Conservation (phyloP, 768 basidiomycete genomes). For the Leucocoprinus sp. region DNA sequence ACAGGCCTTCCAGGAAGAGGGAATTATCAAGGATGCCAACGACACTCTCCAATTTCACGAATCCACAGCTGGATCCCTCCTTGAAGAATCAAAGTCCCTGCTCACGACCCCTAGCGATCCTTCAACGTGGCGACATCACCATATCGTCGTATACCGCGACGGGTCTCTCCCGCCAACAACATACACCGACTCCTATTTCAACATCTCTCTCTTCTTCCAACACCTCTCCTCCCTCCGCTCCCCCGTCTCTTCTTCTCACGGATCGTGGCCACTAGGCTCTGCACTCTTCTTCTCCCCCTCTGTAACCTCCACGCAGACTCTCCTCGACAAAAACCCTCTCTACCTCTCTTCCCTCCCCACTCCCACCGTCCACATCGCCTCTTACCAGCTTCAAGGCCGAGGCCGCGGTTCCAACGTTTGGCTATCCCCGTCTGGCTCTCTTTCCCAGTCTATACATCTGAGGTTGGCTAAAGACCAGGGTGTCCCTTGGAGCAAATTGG, state of each 20-base stretch:
- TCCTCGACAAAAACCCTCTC: constrained; percentile 81
- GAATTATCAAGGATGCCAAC: constrained; percentile 50
- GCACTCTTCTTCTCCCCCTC: constrained; percentile 79
- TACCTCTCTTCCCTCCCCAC: constrained; percentile 62
- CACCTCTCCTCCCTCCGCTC: constrained; percentile 31
- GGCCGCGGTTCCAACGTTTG: constrained; percentile 87
- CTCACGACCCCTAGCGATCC: constrained; percentile 18
- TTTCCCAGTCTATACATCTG: constrained; percentile 74
- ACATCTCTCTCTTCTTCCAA: constrained; percentile 51
- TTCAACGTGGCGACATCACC: constrained; percentile 37
- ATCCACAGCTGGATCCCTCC: constrained; percentile 24
- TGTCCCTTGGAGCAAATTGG: constrained; percentile 40
- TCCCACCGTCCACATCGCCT: constrained; percentile 77
- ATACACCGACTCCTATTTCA: constrained; percentile 63
- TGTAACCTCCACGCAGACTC: constrained; percentile 90
- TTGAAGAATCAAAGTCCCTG: constrained; percentile 15
- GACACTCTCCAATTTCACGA: constrained; percentile 64
- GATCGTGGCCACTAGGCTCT: constrained; percentile 60
- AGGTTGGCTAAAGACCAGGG: constrained; percentile 38
- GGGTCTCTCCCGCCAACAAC: constrained; percentile 39
- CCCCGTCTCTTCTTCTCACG: constrained; percentile 19
- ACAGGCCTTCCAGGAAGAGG: constrained; percentile 21
- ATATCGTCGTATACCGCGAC: constrained; percentile 44
- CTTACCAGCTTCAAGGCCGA: constrained; percentile 79
- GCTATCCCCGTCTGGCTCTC: constrained; percentile 87